Conservation (phyloP, 305 asterid genomes). For the Salvia sclarea region DNA sequence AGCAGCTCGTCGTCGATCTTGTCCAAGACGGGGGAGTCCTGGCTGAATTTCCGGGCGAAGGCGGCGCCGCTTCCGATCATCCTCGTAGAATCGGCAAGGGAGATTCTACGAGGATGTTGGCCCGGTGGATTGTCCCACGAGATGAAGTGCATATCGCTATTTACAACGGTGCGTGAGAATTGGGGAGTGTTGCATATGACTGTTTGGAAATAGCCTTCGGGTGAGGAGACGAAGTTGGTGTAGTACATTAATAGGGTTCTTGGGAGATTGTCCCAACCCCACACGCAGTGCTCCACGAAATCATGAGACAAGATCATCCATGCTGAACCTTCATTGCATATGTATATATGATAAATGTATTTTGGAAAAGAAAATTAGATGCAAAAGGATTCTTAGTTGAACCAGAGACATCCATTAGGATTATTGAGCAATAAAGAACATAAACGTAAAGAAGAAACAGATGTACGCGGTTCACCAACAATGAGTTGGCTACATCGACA, state of each 20-base stretch:
- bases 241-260: slow-evolving; percentile 92
- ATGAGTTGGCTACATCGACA: no score
- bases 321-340: slow-evolving; percentile 90
- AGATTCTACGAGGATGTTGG: slow-evolving; percentile 76
- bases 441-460: no score
- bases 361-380: no score
- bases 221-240: slow-evolving; percentile 82
- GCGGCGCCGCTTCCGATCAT: slow-evolving; percentile 71
- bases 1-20: slow-evolving; percentile 64
- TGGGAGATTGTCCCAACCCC: slow-evolving; percentile 99
- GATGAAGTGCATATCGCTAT: slow-evolving; percentile 88
- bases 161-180: slow-evolving; percentile 61
- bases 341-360: no score
- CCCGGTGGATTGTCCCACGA: slow-evolving; percentile 85
- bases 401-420: no score
- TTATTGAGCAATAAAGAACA: no score
- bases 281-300: slow-evolving; percentile 70
- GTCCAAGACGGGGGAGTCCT: slow-evolving; percentile 54
- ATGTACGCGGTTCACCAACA: no score
- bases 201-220: slow-evolving; percentile 92
- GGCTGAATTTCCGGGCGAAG: slow-evolving; percentile 82
- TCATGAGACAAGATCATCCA: slow-evolving; percentile 87
- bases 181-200: slow-evolving; percentile 76
- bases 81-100: slow-evolving; percentile 52
- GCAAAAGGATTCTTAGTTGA: no score